phyloP scores from a whole-genome alignment of 2,329 filamentous ascomycete genomes.

The Colletotrichum scovillei region DNA sequence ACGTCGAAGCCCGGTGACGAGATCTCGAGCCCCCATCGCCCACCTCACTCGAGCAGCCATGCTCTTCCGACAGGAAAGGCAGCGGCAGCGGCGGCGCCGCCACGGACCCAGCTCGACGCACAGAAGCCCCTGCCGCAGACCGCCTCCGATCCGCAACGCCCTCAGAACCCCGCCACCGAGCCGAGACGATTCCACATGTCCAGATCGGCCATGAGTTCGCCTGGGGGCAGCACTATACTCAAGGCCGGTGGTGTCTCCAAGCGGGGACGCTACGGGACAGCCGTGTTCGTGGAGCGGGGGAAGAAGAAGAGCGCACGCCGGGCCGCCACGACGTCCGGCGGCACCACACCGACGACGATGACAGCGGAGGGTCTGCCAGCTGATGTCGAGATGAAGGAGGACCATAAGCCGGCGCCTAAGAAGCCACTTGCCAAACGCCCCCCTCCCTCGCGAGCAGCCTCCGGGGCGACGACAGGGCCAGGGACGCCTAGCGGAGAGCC shows the following conservation, averaged over 20 bases:
- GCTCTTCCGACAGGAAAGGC: background rate
- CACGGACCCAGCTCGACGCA: background rate
- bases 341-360: constrained; percentile 40
- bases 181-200: constrained; percentile 68
- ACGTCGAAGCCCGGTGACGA: constrained; percentile 55
- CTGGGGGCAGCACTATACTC: constrained; percentile 40
- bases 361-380: background rate
- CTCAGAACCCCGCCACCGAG: constrained; percentile 42
- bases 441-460: background rate
- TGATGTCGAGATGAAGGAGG: constrained; percentile 11
- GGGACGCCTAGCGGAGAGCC: constrained; percentile 4
- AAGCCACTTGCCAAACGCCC: constrained; percentile 32
- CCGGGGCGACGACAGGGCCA: background rate
- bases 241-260: constrained; percentile 50
- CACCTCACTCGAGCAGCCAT: constrained; percentile 32
- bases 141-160: constrained; percentile 23
- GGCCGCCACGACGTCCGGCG: constrained; percentile 37
- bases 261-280: constrained; percentile 53
- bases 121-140: background rate
- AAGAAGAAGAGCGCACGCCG: constrained; percentile 47
- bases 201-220: constrained; percentile 52
- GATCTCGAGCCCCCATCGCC: constrained; percentile 39
- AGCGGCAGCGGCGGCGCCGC: background rate
- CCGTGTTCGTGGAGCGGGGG: constrained; percentile 67
- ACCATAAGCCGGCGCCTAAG: constrained; percentile 11